phyloP scores from a whole-genome alignment of 176 grass and related monocot genomes.

The Puya raimondii region DNA sequence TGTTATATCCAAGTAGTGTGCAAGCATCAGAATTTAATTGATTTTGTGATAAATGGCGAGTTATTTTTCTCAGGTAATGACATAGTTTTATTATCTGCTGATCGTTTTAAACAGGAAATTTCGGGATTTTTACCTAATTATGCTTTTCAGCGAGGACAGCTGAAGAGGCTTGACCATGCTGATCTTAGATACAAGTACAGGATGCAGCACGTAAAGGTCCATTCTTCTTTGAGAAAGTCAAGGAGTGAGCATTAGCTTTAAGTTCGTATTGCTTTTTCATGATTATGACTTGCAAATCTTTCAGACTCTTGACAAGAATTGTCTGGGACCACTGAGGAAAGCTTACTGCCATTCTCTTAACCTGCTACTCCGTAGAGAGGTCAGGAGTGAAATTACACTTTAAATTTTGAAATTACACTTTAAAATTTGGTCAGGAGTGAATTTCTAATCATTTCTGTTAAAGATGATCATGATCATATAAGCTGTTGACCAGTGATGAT shows the following conservation, averaged over 20 bases:
- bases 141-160: slow-evolving; percentile 53
- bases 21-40: slow-evolving; percentile 93
- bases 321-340: slow-evolving; percentile 70
- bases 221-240: not conserved
- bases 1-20: no score
- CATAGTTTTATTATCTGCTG: slow-evolving; percentile 5
- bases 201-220: slow-evolving; percentile 85
- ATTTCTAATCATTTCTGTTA: not conserved
- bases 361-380: slow-evolving; percentile 84
- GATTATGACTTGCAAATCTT: slow-evolving; percentile 21
- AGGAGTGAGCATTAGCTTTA: not conserved
- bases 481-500: no score
- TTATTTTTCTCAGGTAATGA: slow-evolving; percentile 87
- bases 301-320: slow-evolving; percentile 89
- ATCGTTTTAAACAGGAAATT: not conserved
- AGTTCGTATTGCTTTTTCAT: not conserved
- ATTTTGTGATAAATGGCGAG: slow-evolving; percentile 68
- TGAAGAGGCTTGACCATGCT: slow-evolving; percentile 82
- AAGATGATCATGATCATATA: not conserved
- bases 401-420: not conserved
- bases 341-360: slow-evolving; percentile 89
- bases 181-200: slow-evolving; percentile 85
- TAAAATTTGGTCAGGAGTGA: no score
- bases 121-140: not conserved
- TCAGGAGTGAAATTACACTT: slow-evolving; percentile 2